A percentile compares a stretch with the other conserved stretches of the same genome.
These are phyloP conservation scores for Oryza rufipogon DNA, from an alignment of 176 grass and related monocot genomes.

Conservation along the genomic window DNA sequence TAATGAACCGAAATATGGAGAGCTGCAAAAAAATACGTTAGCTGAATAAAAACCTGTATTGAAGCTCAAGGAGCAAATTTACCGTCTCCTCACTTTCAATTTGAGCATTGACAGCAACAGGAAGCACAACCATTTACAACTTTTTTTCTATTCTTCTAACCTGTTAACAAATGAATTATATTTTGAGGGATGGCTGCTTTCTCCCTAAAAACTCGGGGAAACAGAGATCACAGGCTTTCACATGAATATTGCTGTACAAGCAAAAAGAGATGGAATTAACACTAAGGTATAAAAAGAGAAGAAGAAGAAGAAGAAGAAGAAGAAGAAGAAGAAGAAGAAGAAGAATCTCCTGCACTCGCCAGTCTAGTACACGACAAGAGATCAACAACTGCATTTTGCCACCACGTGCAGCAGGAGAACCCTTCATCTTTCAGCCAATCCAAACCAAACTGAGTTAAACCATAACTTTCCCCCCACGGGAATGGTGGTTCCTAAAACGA, in stretches of 20 bases:
- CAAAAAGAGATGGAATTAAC: conserved; percentile 34
- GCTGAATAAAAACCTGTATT: neutral
- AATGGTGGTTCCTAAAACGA: conserved; percentile 40
- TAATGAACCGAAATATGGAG: neutral
- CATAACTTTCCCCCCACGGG: neutral
- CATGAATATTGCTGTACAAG: conserved; percentile 66
- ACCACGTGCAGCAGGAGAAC: conserved; percentile 45
- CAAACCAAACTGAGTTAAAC: conserved; percentile 34
- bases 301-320: neutral
- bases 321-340: neutral
- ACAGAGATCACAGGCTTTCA: conserved; percentile 42
- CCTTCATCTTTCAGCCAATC: conserved; percentile 41
- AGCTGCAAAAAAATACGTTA: neutral
- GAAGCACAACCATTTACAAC: conserved; percentile 53
- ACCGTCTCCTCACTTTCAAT: neutral
- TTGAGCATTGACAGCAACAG: conserved; percentile 35
- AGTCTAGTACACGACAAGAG: conserved; percentile 41
- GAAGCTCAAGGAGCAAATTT: neutral
- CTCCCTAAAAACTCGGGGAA: conserved; percentile 47
- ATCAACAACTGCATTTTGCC: conserved; percentile 46
- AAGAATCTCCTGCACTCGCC: conserved; percentile 24
- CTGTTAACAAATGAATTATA: conserved; percentile 58
- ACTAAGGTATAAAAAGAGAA: neutral
- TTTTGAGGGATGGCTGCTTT: conserved; percentile 41
- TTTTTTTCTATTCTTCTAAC: conserved; percentile 21